These are phyloP conservation scores for Epichloe festucae DNA, from an alignment of 2,329 filamentous ascomycete species.

Conservation along the genomic window DNA sequence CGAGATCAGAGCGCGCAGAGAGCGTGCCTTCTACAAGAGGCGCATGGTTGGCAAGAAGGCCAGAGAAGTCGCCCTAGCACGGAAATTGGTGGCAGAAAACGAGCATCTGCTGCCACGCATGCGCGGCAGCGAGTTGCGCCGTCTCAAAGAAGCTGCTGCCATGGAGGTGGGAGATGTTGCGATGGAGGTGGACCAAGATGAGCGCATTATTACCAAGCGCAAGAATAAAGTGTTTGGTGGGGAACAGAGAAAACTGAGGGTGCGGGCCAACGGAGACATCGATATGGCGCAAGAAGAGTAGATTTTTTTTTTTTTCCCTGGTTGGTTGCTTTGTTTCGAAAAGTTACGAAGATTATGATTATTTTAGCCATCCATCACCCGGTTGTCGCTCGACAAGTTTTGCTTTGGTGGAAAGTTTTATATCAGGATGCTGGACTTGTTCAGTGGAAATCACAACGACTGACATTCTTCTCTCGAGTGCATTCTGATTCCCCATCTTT, in stretches of 20 bases:
- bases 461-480: no score
- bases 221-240: conserved; percentile 28
- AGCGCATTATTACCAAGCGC: conserved; percentile 12
- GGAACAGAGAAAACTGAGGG: conserved; percentile 26
- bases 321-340: neutral
- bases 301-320: conserved; percentile 6
- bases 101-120: conserved; percentile 77
- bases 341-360: neutral
- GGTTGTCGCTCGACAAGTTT: neutral
- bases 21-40: conserved; percentile 87
- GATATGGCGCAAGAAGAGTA: conserved; percentile 15
- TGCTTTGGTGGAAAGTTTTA: neutral
- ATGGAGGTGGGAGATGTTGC: conserved; percentile 31
- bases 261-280: conserved; percentile 23
- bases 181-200: conserved; percentile 21
- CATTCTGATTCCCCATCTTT: neutral
- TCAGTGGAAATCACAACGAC: neutral
- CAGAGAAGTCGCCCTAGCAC: conserved; percentile 63
- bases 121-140: conserved; percentile 48
- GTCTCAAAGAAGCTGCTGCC: conserved; percentile 41
- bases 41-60: conserved; percentile 86
- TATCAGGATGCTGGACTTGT: neutral
- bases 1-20: conserved; percentile 72
- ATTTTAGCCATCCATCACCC: neutral
- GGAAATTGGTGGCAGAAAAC: conserved; percentile 83